These are phyloP conservation scores for Botrytis medusae DNA, from an alignment of 2,329 filamentous ascomycete species.

Conservation along the genomic window DNA sequence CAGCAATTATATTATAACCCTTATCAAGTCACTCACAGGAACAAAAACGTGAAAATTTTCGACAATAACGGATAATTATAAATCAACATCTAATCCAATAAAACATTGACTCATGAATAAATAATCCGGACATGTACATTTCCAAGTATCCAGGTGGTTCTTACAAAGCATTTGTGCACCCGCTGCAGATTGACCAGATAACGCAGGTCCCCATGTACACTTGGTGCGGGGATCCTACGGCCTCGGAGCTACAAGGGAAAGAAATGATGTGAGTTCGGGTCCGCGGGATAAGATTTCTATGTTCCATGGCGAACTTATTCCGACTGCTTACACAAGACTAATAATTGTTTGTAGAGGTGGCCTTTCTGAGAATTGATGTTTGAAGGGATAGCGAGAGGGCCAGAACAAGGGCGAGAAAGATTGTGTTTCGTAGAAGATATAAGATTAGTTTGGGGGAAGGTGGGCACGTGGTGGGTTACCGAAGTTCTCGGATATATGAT, in stretches of 20 bases:
- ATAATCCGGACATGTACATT: background rate
- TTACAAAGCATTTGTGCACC: conserved; percentile 2
- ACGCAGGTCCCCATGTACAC: background rate
- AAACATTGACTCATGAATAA: background rate
- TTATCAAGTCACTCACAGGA: background rate
- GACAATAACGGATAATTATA: background rate
- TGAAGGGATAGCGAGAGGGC: background rate
- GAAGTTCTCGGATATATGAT: background rate
- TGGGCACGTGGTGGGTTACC: background rate
- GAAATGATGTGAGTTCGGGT: background rate
- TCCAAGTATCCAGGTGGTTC: background rate
- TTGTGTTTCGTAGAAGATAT: background rate
- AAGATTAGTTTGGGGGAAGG: background rate
- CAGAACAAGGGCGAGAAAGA: background rate
- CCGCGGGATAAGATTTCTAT: background rate
- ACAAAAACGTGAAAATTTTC: background rate
- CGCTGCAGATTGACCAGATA: background rate
- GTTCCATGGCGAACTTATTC: background rate
- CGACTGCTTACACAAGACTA: background rate
- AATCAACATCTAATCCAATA: background rate
- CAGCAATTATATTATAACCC: background rate
- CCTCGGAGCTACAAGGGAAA: background rate
- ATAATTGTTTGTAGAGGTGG: background rate
- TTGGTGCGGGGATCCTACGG: background rate
- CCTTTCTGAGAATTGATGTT: background rate